Evolutionary conservation across 306 rosid genomes (phyloP).

Genomic region (Sicyos edulis): DNA sequence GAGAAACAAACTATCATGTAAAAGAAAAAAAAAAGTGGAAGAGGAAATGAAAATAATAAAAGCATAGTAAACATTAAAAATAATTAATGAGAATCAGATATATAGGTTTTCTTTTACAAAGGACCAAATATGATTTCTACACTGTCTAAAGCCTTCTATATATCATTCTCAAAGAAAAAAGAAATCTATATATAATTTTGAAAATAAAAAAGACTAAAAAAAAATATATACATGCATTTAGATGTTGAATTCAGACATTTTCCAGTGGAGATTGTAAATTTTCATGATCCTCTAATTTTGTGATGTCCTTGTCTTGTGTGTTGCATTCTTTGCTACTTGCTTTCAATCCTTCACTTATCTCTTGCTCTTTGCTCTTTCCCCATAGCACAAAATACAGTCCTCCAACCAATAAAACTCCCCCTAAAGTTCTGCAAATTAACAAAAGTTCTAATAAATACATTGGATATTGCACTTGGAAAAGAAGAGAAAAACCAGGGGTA

Average conservation of each 20-base stretch:
- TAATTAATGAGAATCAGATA: not conserved
- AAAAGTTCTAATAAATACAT: no score
- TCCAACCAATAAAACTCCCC: conserved; percentile 8
- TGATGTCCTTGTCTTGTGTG: not conserved
- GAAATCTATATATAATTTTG: not conserved
- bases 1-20: not conserved
- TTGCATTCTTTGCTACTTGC: conserved; percentile 4
- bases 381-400: conserved; percentile 15
- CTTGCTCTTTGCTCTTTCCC: no score
- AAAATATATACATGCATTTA: not conserved
- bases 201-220: not conserved
- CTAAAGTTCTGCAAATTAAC: not conserved
- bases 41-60: not conserved
- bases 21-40: no score
- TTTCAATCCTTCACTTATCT: conserved; percentile 8
- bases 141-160: no score
- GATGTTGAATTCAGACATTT: not conserved
- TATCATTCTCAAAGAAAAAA: no score
- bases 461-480: no score
- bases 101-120: not conserved
- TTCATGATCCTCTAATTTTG: not conserved
- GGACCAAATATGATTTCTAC: no score
- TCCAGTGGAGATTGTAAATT: not conserved
- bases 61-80: not conserved
- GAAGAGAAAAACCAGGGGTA: no score